Percentiles rank a stretch among this genome's conserved stretches.
These are phyloP conservation scores for Fusarium domesticum DNA, from an alignment of 2,329 filamentous ascomycete species.

Conservation along the genomic window DNA sequence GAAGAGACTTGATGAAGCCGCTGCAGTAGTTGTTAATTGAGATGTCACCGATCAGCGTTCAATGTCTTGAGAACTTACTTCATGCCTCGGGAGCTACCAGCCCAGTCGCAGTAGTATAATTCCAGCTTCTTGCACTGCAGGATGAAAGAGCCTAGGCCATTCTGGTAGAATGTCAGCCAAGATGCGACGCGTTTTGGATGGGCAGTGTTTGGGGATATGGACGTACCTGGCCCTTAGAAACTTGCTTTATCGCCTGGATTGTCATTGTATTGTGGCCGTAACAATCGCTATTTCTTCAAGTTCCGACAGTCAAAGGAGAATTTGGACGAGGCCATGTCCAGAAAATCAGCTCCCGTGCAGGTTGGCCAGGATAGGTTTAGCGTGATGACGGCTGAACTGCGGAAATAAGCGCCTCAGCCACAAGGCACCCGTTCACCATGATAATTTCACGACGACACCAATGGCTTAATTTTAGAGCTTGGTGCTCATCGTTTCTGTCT, in stretches of 20 bases:
- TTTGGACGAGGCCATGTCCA: conserved; percentile 19
- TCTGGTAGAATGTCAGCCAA: conserved; percentile 52
- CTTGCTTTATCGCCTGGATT: conserved; percentile 50
- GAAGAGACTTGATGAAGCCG: conserved; percentile 73
- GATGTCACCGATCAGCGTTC: not conserved
- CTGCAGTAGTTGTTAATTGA: conserved; percentile 45
- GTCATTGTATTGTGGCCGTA: conserved; percentile 48
- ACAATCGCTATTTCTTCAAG: conserved; percentile 29
- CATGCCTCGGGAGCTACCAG: conserved; percentile 91
- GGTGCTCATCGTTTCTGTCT: conserved; percentile 8
- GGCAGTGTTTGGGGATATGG: not conserved
- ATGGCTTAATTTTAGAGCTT: conserved; percentile 14
- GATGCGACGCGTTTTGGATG: not conserved
- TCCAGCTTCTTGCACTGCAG: conserved; percentile 94
- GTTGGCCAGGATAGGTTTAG: conserved; percentile 28
- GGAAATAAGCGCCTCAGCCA: conserved; percentile 14
- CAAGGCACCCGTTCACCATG: conserved; percentile 14
- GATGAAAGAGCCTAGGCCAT: conserved; percentile 95
- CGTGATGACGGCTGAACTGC: conserved; percentile 16
- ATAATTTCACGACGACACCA: conserved; percentile 30
- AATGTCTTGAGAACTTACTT: conserved; percentile 57
- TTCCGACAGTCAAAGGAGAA: conserved; percentile 23
- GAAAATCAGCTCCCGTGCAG: conserved; percentile 26
- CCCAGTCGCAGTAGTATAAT: conserved; percentile 97
- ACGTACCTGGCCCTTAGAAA: conserved; percentile 53